Conservation (phyloP, 495 filamentous ascomycete species). For the Penicillium subrubescens region DNA sequence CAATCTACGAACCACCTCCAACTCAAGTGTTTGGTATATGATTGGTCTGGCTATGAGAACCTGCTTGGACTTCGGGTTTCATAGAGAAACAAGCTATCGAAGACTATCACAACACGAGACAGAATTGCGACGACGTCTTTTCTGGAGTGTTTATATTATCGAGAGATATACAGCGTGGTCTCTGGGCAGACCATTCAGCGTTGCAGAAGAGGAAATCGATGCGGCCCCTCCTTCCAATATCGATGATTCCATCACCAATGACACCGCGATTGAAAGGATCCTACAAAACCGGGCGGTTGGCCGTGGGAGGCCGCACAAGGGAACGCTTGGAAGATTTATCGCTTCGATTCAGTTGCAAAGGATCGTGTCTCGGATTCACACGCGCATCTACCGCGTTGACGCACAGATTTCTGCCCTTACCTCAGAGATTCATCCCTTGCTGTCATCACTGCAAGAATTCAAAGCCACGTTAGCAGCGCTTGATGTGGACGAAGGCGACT, state of each 20-base stretch:
- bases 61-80: conserved; percentile 45
- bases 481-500: conserved; percentile 35
- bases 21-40: conserved; percentile 48
- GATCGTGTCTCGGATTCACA: conserved; percentile 43
- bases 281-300: background rate
- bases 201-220: conserved; percentile 45
- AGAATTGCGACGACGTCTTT: conserved; percentile 36
- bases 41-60: conserved; percentile 47
- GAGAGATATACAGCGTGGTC: conserved; percentile 42
- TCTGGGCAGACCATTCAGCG: conserved; percentile 42
- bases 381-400: conserved; percentile 44
- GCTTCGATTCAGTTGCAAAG: conserved; percentile 37
- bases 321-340: conserved; percentile 29
- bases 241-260: conserved; percentile 30
- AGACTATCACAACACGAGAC: conserved; percentile 30
- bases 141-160: conserved; percentile 48
- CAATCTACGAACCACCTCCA: conserved; percentile 37
- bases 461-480: conserved; percentile 27
- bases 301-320: background rate
- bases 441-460: conserved; percentile 38
- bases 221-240: conserved; percentile 34
- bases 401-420: conserved; percentile 27
- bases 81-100: conserved; percentile 30
- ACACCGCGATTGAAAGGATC: conserved; percentile 3
- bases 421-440: conserved; percentile 31